Evolutionary conservation across 768 basidiomycete genomes (phyloP).

Genomic region (Boletus sensibilis): DNA sequence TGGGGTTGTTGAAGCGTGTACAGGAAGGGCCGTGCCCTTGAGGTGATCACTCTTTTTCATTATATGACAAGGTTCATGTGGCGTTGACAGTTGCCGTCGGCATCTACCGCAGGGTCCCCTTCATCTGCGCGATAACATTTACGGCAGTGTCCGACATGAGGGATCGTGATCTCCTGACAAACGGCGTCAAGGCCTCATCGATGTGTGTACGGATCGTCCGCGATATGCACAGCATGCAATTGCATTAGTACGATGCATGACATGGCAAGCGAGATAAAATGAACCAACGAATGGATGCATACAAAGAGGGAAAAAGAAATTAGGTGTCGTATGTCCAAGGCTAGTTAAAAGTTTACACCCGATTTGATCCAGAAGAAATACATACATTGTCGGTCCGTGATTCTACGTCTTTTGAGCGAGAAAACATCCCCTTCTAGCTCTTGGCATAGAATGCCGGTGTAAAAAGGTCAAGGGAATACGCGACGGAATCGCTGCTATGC

Average conservation of each 20-base stretch:
- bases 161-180: conserved; percentile 12
- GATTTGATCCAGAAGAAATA: conserved; percentile 18
- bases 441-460: neutral
- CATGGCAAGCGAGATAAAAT: conserved; percentile 10
- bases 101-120: conserved; percentile 12
- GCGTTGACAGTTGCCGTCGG: conserved; percentile 25
- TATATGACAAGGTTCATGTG: conserved; percentile 30
- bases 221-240: conserved; percentile 12
- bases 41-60: conserved; percentile 18
- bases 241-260: neutral
- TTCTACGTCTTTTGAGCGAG: neutral
- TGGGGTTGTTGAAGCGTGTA: conserved; percentile 1
- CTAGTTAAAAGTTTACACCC: conserved; percentile 23
- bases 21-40: conserved; percentile 14
- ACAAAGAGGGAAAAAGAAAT: conserved; percentile 7
- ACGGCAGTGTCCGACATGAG: conserved; percentile 16
- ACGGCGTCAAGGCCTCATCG: conserved; percentile 3
- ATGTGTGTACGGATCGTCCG: neutral
- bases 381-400: conserved; percentile 14
- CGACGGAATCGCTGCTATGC: conserved; percentile 8
- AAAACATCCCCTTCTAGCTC: neutral
- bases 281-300: conserved; percentile 8
- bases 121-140: neutral
- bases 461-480: neutral
- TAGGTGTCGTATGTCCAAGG: conserved; percentile 2